Evolutionary conservation across 345 rosid genomes (phyloP), one percentile per base, ranked within the genome.

Genomic region (Pugionium cornutum): DNA sequence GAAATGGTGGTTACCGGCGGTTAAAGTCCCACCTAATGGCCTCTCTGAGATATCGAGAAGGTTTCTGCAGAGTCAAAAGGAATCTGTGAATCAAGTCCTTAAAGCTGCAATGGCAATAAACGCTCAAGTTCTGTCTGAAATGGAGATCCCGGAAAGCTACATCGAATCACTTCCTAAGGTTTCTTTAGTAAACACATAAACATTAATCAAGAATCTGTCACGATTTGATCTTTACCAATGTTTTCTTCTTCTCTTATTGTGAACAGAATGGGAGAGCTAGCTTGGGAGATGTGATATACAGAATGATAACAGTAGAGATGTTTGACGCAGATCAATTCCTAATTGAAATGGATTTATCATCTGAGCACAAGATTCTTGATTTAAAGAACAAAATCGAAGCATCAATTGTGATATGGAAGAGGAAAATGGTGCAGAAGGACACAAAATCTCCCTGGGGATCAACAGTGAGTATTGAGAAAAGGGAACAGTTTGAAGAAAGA

Each of bases 61-160:
- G 60, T 91, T 87, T 65, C 67, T 91, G 75, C 91, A 84, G 58
- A 81, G 73, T 75, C 97, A 88, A 7, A 91, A 91, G 59, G 97
- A 91, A 67, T 81, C 83, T 48, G 97, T 88, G 10, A 91, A 86
- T 69, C 96, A 91, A 62, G 96, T 91, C 26, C 89, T 88, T 53
- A 91, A 88, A 78, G 97, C 97, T 6, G 96, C 97, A 56, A 91
- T 91, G 96, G 97, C 97, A 0, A 91, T 91, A 66, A 91, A 91
- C 70, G 84, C 96, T 40, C 96, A 91, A 76, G 88, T 86, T 71
- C 68, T 91, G 4, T 79, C 88, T 34, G 97, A 88, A 77, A 91
- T 91, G 89, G 92, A 83, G 75, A 79, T 88, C 37, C 97, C 97
- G 2, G 94, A 91, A 59, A 86, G 72, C 79, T 91, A 91, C 78